phyloP scores from a whole-genome alignment of 257 asterid genomes.

The Solanum peruvianum region DNA sequence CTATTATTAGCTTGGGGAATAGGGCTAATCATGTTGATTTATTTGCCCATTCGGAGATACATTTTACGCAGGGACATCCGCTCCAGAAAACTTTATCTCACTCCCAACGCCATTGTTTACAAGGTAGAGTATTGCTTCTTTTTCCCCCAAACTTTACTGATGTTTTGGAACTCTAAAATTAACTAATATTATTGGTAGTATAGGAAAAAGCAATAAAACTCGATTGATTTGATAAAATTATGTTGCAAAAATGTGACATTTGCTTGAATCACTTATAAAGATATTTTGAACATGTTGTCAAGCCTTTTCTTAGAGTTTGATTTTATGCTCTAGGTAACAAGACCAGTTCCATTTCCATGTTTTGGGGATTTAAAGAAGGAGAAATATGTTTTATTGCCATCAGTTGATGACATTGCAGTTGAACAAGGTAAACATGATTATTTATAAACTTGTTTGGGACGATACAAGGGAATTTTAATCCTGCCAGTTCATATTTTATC shows the following conservation, averaged over 20 bases:
- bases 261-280: not conserved
- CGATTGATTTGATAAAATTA: not conserved
- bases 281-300: not conserved
- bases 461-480: not conserved
- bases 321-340: conserved; percentile 34
- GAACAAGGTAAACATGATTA: conserved; percentile 48
- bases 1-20: conserved; percentile 71
- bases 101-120: conserved; percentile 55
- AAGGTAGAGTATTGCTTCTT: conserved; percentile 15
- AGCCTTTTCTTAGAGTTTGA: not conserved
- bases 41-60: conserved; percentile 57
- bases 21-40: conserved; percentile 57
- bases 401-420: conserved; percentile 51
- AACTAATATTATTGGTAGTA: not conserved
- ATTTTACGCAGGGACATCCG: conserved; percentile 46
- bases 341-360: conserved; percentile 62
- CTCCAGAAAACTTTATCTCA: conserved; percentile 53
- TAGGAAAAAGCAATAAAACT: no score
- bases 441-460: not conserved
- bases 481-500: not conserved
- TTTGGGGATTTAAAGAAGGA: conserved; percentile 55
- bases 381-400: conserved; percentile 52
- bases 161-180: no score
- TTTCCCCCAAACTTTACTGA: not conserved
- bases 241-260: not conserved